Base-by-base conservation (phyloP, 2,329 filamentous ascomycete species). In the Aspergillus pseudoterreus region DNA sequence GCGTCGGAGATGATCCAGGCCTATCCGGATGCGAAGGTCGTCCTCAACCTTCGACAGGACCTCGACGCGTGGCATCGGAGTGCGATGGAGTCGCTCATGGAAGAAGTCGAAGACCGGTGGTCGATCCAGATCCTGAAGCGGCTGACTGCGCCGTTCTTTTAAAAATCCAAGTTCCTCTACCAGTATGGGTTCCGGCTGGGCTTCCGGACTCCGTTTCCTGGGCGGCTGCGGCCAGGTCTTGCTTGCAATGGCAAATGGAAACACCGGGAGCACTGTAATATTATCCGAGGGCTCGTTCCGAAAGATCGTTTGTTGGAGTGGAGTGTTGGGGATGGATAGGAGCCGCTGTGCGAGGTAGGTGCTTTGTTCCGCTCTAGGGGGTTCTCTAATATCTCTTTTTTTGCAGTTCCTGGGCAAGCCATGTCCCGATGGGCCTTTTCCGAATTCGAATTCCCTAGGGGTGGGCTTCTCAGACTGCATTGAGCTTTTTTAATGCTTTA, bases 1-100 rank as follows among this genome's bases (percentile, higher is more conserved):
- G 58, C 59, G 1, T 54, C 59, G 12, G 68, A 74, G 45, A 51
- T 74, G 3, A 49, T 69, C 15, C 49, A 52, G 6, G 60, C 63
- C 2, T 73, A 72, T 45, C 71, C 71, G 0, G 57, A 65, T 6
- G 54, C 52, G 15, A 50, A 52, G 12, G 49, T 57, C 15, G 50
- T 57, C 14, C 21, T 57, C 6, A 57, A 57, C 39, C 43, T 43
- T 15, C 43, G 55, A 2, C 41, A 30, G 1, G 55, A 55, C 24
- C n/a, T 53, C 12, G 15, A 52, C 17, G 52, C 52, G 9, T 57
- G 55, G 55, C 50, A 55, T 12, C 39, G 33, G 12, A 57, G 55
- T 22, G 27, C 45, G 6, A 30, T 46, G 14, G 54, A 57, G 46
- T 53, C 56, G 2, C 35, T 58, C 14, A 43, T 53, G 10, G 11